Base-by-base conservation (phyloP, 495 filamentous ascomycete species). In the Neurospora sp. region DNA sequence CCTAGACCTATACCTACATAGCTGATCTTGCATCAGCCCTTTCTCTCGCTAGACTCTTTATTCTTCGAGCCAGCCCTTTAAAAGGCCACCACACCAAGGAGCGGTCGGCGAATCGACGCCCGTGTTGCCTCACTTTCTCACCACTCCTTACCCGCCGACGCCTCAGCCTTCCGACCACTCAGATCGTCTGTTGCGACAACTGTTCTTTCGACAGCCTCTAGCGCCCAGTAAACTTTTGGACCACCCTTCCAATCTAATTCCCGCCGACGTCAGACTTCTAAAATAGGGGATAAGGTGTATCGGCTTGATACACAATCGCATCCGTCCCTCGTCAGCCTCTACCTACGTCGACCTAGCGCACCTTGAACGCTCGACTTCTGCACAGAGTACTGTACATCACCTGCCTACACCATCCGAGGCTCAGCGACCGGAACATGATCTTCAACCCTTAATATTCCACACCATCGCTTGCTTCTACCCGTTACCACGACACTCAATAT, bases 71-170 rank as follows among this genome's bases (percentile, higher is more conserved):
- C 70, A 69, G 39, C 42, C 36, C 69, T 59, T 34, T 19, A 15
- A 21, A 39, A 54, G 71, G 62, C 66, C 39, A 75, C 13, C 54
- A 19, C 54, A 66, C 54, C 73, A 75, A 75, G 77, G 78, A 79
- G 74, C 43, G 71, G 69, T 76, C 76, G 77, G 77, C 79, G 79
- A 81, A 82, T 82, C 80, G 77, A 71, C 77, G 73, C 74, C 42
- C 34, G 62, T 34, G 73, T 70, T 42, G 71, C 70, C 72, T 69
- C 72, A 71, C 72, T 74, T 45, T 71, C 71, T 72, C 70, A 72
- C 62, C 74, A 72, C 74, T 75, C 75, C 75, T 73, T 75, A 78
- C 79, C 76, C 75, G 78, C 78, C 79, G 73, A 79, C 78, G 73
- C 74, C 73, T 72, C 34, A 39, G 45, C 40, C 74, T 73, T 69